These are phyloP conservation scores for Coccomyxa subellipsoidea DNA, from an alignment of 163 green algal species.

Conservation along the genomic window DNA sequence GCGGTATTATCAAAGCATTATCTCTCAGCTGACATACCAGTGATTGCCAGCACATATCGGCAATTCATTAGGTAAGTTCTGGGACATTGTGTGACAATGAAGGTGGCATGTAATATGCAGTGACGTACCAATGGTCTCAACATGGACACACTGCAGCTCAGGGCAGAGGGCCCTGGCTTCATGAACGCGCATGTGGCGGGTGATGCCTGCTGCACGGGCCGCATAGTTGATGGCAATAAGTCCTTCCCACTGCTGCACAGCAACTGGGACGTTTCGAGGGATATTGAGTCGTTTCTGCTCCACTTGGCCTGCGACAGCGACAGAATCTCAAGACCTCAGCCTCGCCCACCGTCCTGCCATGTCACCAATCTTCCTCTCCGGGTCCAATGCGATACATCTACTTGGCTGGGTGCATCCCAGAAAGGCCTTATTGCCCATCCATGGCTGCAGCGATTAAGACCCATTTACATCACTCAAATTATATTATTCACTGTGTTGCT, in stretches of 20 bases:
- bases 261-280: conserved; percentile 54
- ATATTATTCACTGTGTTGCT: too few species aligned
- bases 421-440: too few species aligned
- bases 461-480: too few species aligned
- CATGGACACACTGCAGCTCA: conserved; percentile 79
- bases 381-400: too few species aligned
- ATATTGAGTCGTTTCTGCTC: conserved; percentile 82
- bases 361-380: too few species aligned
- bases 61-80: not conserved
- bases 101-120: not conserved
- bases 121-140: conserved; percentile 79
- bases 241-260: conserved; percentile 83
- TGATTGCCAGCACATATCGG: too few species aligned
- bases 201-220: conserved; percentile 70
- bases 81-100: not conserved
- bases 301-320: conserved; percentile 63
- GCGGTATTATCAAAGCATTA: too few species aligned
- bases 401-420: too few species aligned
- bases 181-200: conserved; percentile 67
- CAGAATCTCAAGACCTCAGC: not conserved
- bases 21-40: too few species aligned
- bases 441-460: too few species aligned
- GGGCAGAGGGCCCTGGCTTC: conserved; percentile 80
- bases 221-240: conserved; percentile 95
- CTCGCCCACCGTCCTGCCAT: too few species aligned